Base-by-base conservation (phyloP, 1,284 basidiomycete species). In the Ganoderma sinense region DNA sequence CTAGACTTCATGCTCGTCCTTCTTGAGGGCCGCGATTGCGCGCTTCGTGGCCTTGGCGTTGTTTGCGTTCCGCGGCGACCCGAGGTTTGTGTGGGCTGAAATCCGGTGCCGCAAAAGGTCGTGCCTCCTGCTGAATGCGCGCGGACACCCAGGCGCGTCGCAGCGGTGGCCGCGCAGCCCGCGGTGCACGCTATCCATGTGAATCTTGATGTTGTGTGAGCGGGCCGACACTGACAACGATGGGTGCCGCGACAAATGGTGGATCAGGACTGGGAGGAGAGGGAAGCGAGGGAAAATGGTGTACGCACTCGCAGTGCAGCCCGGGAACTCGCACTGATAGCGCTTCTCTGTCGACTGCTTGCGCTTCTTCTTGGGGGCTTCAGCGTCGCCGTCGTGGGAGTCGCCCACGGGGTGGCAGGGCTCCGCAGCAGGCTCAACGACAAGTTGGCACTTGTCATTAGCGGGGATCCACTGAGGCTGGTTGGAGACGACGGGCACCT, bases 71-170 rank as follows among this genome's bases (percentile, higher is more conserved):
- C 71, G 67, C 29, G 71, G 71, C 6, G 71, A 73, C 18, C 69
- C 71, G 13, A 62, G 53, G 40, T 45, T 16, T 4, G 71, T 70
- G 62, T 73, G 71, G 43, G 62, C 70, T 5, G 62, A 65, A 6
- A 67, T 65, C 26, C 43, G 29, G 48, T 73, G 71, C 0, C 71
- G 67, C 4, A 2, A 29, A 43, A 70, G 65, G 67, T 73, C 71
- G 55, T 73, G 71, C 59, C 62, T 66, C n/a, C 71, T 65, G 26
- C 67, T 67, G 67, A 73, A 73, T 5, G 58, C 29, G 31, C 51
- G 48, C 3, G 2, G 2, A 59, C 71, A 73, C 11, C 45, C 62
- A 3, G 26, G 18, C 0, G 61, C 43, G 2, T 26, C 20, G 69
- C 72, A 73, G 16, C 45, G 59, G 55, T 51, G 41, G 7, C 7